Evolutionary conservation across 495 filamentous ascomycete species (phyloP), one percentile per base, ranked within the genome.

Genomic region (Aspergillus leporis): DNA sequence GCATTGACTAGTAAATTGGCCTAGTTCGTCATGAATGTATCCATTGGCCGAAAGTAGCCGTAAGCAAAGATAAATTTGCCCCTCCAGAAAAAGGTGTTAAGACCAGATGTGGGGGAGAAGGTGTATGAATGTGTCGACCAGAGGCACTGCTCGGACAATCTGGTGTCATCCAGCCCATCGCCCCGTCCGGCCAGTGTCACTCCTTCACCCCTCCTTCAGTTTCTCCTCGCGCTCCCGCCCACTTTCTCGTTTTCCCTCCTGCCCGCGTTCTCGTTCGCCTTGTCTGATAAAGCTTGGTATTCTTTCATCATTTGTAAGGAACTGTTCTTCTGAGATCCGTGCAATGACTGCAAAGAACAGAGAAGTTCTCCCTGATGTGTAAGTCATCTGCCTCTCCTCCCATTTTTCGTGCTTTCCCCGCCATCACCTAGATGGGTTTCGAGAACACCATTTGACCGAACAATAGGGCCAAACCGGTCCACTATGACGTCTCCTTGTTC

Each of bases 401-500:
- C 18, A 46, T 32, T 52, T 51, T 49, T 16, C 16, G 38, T 16
- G 38, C 34, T 41, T 28, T 6, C 25, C 25, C 25, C 25, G 14
- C 16, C 14, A 5, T n/a, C n/a, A n/a, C 16, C 38, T 18, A 14
- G 14, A 16, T n/a, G 13, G 14, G 14, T 41, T 41, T 41, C 16
- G 16, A n/a, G 38, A 41, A 41, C 38, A 18, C 5, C 18, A 19
- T 16, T 23, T 47, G 43, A 47, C n/a, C 46, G 21, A n/a, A 18
- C 10, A 53, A 56, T 40, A 88, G 85, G 65, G 84, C 91, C 68
- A 94, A 93, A 71, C 92, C 94, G 0, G 78, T 81, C 58, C 89
- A 97, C 71, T 98, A 98, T 76, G 79, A 85, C 66, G 81, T 98
- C 55, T 90, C 86, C 23, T 83, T 98, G 54, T 86, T 80, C 69